Evolutionary conservation across 192 early-diverging fungal genomes (phyloP).

Genomic region (Coemansia asiatica): DNA sequence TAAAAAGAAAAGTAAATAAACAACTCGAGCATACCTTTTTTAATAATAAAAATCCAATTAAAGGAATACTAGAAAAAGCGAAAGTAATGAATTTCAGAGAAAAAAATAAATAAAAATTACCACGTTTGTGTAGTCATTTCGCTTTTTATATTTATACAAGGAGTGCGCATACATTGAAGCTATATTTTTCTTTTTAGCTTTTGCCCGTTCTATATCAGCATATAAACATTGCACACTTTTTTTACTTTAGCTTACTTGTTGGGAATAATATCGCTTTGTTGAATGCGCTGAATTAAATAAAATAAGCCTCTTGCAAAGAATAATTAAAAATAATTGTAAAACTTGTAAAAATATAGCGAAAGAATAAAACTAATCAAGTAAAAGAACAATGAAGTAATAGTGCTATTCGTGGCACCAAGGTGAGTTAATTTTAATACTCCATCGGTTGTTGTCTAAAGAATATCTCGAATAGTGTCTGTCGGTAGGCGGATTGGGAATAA

Average conservation of each 20-base stretch:
- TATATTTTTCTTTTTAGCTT: no score
- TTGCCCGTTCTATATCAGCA: no score
- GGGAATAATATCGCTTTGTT: not conserved
- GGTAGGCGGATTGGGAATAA: constrained; percentile 58
- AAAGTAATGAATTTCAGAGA: constrained; percentile 3
- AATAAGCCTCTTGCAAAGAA: constrained; percentile 4
- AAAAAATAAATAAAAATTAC: constrained; percentile 9
- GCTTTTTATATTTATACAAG: no score
- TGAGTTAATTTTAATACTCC: constrained; percentile 34
- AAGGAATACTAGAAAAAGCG: not conserved
- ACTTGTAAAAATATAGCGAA: constrained; percentile 3
- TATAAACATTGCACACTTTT: not conserved
- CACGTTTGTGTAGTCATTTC: no score
- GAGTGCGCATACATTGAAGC: no score
- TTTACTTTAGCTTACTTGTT: not conserved
- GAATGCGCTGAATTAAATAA: not conserved
- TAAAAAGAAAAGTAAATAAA: constrained; percentile 2
- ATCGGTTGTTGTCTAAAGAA: constrained; percentile 34
- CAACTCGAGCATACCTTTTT: no score
- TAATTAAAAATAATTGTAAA: constrained; percentile 7
- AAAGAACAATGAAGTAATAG: constrained; percentile 8
- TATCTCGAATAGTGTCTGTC: constrained; percentile 44
- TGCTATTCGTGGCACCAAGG: constrained; percentile 30
- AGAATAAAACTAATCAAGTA: constrained; percentile 4
- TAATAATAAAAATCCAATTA: no score